phyloP scores from a whole-genome alignment of 2,329 filamentous ascomycete genomes.

The Talaromyces sp. region DNA sequence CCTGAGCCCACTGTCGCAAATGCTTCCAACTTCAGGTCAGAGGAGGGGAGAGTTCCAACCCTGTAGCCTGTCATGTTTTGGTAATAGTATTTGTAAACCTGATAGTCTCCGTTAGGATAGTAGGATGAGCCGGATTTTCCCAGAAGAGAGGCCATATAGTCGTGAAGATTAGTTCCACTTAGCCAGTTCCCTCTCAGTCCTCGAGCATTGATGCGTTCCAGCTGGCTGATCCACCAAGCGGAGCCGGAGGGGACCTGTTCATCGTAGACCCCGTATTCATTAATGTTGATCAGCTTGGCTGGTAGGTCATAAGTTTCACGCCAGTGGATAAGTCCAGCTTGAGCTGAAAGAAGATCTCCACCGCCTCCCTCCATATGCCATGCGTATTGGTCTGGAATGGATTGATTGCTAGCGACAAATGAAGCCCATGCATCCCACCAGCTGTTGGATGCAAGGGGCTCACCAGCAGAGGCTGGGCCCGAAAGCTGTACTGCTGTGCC shows the following conservation, averaged over 20 bases:
- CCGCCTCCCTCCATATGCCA: slow-evolving; percentile 47
- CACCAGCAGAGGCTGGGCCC: slow-evolving; percentile 31
- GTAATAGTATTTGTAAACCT: slow-evolving; percentile 54
- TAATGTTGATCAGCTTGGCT: slow-evolving; percentile 47
- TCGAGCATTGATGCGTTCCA: slow-evolving; percentile 41
- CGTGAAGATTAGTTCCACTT: slow-evolving; percentile 44
- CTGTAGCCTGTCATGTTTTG: slow-evolving; percentile 48
- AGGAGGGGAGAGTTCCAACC: slow-evolving; percentile 38
- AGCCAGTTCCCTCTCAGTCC: slow-evolving; percentile 54
- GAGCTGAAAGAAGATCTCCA: slow-evolving; percentile 33
- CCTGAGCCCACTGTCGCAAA: slow-evolving; percentile 40
- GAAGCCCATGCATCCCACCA: slow-evolving; percentile 48
- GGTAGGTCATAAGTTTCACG: slow-evolving; percentile 35
- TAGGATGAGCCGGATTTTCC: slow-evolving; percentile 41
- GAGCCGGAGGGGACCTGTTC: slow-evolving; percentile 48
- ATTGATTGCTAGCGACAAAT: slow-evolving; percentile 39
- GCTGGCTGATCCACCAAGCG: slow-evolving; percentile 52
- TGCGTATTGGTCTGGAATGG: slow-evolving; percentile 48
- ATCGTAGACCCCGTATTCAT: slow-evolving; percentile 49
- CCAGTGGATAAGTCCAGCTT: slow-evolving; percentile 29
- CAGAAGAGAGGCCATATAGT: slow-evolving; percentile 49
- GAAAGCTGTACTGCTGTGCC: not conserved
- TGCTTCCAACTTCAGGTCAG: slow-evolving; percentile 42
- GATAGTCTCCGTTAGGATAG: slow-evolving; percentile 47
- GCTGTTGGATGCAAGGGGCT: slow-evolving; percentile 35